phyloP scores from a whole-genome alignment of 441 rosid species.

The Pelargonium citronellum region DNA sequence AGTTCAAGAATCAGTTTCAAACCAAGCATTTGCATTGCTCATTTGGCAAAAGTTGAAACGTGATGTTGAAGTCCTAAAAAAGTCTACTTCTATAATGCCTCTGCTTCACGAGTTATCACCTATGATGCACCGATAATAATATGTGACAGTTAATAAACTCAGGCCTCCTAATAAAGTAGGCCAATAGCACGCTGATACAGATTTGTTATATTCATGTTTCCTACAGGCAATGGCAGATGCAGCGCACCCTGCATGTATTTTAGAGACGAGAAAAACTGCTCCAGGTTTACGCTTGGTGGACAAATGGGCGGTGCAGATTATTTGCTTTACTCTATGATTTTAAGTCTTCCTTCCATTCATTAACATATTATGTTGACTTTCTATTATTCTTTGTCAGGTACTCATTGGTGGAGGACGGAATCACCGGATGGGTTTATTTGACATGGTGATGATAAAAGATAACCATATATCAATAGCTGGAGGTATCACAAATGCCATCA shows the following conservation, averaged over 20 bases:
- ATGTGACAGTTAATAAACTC: too few species aligned
- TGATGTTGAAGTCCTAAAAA: neutral
- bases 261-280: slow-evolving; percentile 94
- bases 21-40: neutral
- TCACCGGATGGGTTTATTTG: slow-evolving; percentile 93
- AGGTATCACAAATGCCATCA: slow-evolving; percentile 66
- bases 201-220: slow-evolving; percentile 18
- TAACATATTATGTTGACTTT: slow-evolving; percentile 22
- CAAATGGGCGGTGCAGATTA: slow-evolving; percentile 81
- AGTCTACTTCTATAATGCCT: neutral
- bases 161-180: too few species aligned
- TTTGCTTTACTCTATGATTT: slow-evolving; percentile 8
- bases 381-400: slow-evolving; percentile 41
- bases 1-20: slow-evolving; percentile 1
- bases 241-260: slow-evolving; percentile 70
- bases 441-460: slow-evolving; percentile 94
- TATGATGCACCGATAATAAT: too few species aligned
- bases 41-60: slow-evolving; percentile 10
- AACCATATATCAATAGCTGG: slow-evolving; percentile 94
- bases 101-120: neutral
- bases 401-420: slow-evolving; percentile 88
- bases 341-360: slow-evolving; percentile 16
- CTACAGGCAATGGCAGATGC: slow-evolving; percentile 90
- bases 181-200: too few species aligned
- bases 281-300: slow-evolving; percentile 87